Evolutionary conservation across 2,329 filamentous ascomycete genomes (phyloP).

Genomic region (Aspergillus sp.): DNA sequence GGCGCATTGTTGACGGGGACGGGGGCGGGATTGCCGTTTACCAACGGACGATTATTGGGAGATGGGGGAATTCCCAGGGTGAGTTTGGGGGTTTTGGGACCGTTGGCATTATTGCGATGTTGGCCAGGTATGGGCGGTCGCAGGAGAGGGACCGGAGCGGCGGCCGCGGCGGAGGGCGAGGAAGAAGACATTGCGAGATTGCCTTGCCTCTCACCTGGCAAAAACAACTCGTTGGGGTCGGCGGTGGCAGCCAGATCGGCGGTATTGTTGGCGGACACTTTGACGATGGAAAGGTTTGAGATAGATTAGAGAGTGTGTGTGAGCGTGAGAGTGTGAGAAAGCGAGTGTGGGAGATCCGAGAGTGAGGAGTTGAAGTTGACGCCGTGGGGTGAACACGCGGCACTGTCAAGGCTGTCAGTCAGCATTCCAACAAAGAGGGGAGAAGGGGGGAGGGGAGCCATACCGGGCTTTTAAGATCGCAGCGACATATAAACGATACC

Average conservation of each 20-base stretch:
- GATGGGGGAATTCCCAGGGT: constrained; percentile 86
- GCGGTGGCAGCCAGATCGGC: constrained; percentile 31
- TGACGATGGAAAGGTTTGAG: constrained; percentile 3
- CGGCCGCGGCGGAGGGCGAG: constrained; percentile 56
- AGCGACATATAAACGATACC: no score
- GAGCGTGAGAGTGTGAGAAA: constrained; percentile 2
- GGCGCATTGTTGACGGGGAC: constrained; percentile 8
- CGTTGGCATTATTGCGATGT: constrained; percentile 51
- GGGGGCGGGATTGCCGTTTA: constrained; percentile 44
- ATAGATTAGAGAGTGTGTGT: neutral
- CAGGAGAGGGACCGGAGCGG: constrained; percentile 66
- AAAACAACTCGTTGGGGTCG: constrained; percentile 35
- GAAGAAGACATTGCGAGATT: constrained; percentile 54
- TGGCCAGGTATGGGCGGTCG: constrained; percentile 71
- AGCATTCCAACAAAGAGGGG: neutral
- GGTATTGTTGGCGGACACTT: constrained; percentile 14
- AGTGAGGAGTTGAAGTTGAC: constrained; percentile 4
- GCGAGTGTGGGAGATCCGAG: constrained; percentile 1
- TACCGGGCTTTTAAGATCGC: no score
- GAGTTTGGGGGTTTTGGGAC: constrained; percentile 63
- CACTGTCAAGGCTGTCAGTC: neutral
- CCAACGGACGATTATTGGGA: constrained; percentile 64
- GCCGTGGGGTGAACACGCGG: constrained; percentile 9
- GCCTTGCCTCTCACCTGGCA: constrained; percentile 34
- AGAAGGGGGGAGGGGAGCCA: no score